These are phyloP conservation scores for Didymella pinodella DNA, from an alignment of 2,329 filamentous ascomycete genomes.

Conservation along the genomic window DNA sequence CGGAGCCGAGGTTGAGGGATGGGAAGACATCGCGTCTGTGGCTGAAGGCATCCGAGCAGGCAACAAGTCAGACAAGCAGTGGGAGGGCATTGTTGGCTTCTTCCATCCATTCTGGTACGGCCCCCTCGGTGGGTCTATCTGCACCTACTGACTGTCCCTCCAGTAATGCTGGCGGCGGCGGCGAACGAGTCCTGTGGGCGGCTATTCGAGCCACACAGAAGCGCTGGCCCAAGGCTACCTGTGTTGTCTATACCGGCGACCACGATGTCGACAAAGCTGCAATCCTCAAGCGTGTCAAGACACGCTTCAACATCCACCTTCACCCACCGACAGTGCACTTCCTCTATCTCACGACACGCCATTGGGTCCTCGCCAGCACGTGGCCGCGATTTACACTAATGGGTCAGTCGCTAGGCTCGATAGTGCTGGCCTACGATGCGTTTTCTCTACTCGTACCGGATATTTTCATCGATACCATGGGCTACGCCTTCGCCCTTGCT, in stretches of 20 bases:
- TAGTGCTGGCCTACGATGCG: conserved; percentile 89
- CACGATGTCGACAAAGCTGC: conserved; percentile 82
- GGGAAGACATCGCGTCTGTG: conserved; percentile 53
- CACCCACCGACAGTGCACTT: conserved; percentile 84
- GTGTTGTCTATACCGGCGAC: conserved; percentile 94
- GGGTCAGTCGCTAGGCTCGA: conserved; percentile 89
- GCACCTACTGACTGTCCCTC: conserved; percentile 26
- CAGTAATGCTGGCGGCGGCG: conserved; percentile 94
- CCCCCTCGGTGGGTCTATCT: conserved; percentile 30
- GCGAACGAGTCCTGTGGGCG: conserved; percentile 95
- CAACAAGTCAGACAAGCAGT: conserved; percentile 64
- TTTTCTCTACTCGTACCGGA: conserved; percentile 92
- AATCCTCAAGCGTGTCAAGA: conserved; percentile 78
- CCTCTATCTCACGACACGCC: conserved; percentile 86
- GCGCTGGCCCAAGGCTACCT: conserved; percentile 86
- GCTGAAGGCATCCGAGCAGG: conserved; percentile 1
- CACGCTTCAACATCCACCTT: conserved; percentile 90
- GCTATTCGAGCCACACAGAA: conserved; percentile 90
- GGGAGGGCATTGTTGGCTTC: conserved; percentile 89
- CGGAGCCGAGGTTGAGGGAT: conserved; percentile 58
- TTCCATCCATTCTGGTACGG: conserved; percentile 94
- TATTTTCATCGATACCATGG: conserved; percentile 97
- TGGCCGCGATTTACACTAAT: conserved; percentile 93
- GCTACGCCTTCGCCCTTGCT: conserved; percentile 89
- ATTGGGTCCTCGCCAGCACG: conserved; percentile 83